Evolutionary conservation across 495 filamentous ascomycete genomes (phyloP).

Genomic region (Aspergillus affinis): DNA sequence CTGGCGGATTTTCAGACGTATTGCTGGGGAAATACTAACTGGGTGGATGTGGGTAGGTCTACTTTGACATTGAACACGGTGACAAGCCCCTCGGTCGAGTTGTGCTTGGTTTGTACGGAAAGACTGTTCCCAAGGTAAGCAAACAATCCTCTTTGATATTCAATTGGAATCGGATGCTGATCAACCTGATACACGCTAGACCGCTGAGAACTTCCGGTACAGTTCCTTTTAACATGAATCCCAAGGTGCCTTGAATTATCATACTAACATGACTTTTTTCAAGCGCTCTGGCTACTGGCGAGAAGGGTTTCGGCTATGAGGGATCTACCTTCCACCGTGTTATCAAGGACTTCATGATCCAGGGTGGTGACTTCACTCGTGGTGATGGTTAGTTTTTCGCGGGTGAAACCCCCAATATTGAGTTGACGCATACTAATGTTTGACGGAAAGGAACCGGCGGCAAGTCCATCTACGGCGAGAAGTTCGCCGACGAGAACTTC

Average conservation of each 20-base stretch:
- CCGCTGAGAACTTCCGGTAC: constrained; percentile 93
- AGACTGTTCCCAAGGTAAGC: constrained; percentile 86
- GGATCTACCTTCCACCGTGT: constrained; percentile 97
- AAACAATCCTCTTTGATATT: not conserved
- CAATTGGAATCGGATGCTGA: constrained; percentile 7
- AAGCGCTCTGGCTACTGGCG: constrained; percentile 87
- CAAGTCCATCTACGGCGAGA: constrained; percentile 95
- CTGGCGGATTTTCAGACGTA: not conserved
- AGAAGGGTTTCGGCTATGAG: constrained; percentile 96
- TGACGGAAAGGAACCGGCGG: constrained; percentile 71
- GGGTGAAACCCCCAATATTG: too few species aligned
- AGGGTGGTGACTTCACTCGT: constrained; percentile 98
- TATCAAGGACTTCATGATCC: constrained; percentile 98
- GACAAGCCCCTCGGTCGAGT: constrained; percentile 82
- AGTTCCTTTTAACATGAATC: constrained; percentile 1
- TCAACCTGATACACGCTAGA: constrained; percentile 45
- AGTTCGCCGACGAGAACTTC: constrained; percentile 99
- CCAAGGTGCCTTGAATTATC: not conserved
- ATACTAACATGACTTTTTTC: constrained; percentile 14
- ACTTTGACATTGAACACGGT: constrained; percentile 92
- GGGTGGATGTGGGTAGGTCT: constrained; percentile 55
- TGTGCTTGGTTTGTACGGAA: constrained; percentile 94
- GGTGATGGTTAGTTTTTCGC: constrained; percentile 61
- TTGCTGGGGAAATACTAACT: constrained; percentile 7
- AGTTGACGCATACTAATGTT: constrained; percentile 7